phyloP scores from a whole-genome alignment of 2,329 filamentous ascomycete species.

The Mycosphaerelloides madeirae region DNA sequence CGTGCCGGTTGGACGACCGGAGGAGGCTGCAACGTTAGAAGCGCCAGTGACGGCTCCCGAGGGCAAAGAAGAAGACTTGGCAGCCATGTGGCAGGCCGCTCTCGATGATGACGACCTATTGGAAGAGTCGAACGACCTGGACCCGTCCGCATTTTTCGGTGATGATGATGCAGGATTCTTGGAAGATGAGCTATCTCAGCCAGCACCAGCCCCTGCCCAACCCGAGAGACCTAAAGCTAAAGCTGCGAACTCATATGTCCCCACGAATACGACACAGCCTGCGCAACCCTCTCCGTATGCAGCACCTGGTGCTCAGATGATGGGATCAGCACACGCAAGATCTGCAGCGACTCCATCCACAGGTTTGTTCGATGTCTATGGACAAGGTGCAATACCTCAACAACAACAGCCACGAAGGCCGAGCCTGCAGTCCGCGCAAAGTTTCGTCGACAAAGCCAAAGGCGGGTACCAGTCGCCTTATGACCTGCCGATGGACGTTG shows the following conservation, averaged over 20 bases:
- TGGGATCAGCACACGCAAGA: conserved; percentile 22
- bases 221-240: no score
- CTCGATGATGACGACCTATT: conserved; percentile 61
- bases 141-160: conserved; percentile 64
- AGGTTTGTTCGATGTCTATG: conserved; percentile 31
- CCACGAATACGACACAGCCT: conserved; percentile 8
- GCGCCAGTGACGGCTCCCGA: conserved; percentile 7
- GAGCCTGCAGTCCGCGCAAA: conserved; percentile 57
- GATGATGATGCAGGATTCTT: conserved; percentile 85
- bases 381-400: conserved; percentile 12
- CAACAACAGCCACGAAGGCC: conserved; percentile 34
- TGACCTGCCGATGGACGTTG: conserved; percentile 85
- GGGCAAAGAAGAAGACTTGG: conserved; percentile 56
- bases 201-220: conserved; percentile 6
- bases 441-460: conserved; percentile 86
- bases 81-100: conserved; percentile 78
- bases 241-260: conserved; percentile 15
- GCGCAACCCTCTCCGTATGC: conserved; percentile 18
- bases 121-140: conserved; percentile 42
- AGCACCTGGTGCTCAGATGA: conserved; percentile 16
- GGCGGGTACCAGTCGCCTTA: conserved; percentile 92
- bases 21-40: conserved; percentile 8
- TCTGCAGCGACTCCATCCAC: conserved; percentile 31
- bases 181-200: conserved; percentile 52
- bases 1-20: conserved; percentile 6